These are phyloP conservation scores for Thelephora aurantiotincta DNA, from an alignment of 768 basidiomycete species.

Conservation along the genomic window DNA sequence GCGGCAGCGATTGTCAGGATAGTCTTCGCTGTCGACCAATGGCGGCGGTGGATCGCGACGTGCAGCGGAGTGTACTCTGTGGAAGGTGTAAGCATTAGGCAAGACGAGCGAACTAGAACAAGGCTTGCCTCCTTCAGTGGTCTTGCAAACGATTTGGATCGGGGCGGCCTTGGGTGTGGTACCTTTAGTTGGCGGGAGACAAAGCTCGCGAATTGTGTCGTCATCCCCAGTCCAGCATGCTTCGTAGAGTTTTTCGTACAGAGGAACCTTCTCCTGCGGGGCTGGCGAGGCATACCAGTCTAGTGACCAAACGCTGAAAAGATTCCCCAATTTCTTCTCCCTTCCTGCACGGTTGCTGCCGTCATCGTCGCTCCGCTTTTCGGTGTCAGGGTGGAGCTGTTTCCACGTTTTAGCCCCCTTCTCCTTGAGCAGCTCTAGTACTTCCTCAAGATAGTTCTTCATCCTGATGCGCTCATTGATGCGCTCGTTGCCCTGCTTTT, in stretches of 20 bases:
- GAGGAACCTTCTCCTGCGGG: background rate
- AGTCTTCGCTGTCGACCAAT: slow-evolving; percentile 44
- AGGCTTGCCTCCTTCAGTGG: slow-evolving; percentile 4
- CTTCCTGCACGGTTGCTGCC: too few species aligned
- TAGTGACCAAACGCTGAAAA: background rate
- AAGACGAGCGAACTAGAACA: background rate
- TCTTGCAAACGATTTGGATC: slow-evolving; percentile 25
- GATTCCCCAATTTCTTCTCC: background rate
- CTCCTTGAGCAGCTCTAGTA: slow-evolving; percentile 21
- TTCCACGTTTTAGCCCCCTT: slow-evolving; percentile 14
- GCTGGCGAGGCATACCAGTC: background rate
- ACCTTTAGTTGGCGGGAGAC: slow-evolving; percentile 27
- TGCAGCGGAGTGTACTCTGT: slow-evolving; percentile 34
- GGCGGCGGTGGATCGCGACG: slow-evolving; percentile 32
- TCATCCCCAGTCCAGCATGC: slow-evolving; percentile 41
- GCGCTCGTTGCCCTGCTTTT: background rate
- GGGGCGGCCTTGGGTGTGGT: slow-evolving; percentile 13
- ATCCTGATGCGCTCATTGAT: background rate
- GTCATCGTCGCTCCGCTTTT: too few species aligned
- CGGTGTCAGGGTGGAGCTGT: slow-evolving; percentile 1
- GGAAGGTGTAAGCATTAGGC: background rate
- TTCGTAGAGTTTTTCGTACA: slow-evolving; percentile 42
- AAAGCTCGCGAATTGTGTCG: slow-evolving; percentile 34
- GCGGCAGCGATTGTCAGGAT: slow-evolving; percentile 42
- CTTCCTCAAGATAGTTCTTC: slow-evolving; percentile 4